phyloP scores from a whole-genome alignment of 805 yeast species.

The Hanseniaspora pseudoguilliermondii region DNA sequence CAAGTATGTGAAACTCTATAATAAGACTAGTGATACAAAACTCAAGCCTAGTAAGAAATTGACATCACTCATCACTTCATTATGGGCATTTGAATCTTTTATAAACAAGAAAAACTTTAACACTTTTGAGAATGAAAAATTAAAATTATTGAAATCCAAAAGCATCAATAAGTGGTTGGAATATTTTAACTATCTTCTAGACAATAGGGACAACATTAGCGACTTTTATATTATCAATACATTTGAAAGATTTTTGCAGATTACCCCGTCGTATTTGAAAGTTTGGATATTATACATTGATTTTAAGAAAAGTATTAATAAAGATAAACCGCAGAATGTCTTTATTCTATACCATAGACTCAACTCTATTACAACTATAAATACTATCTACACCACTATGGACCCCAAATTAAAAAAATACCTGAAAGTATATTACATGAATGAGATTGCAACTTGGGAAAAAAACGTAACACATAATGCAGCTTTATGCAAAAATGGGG shows the following conservation, averaged over 20 bases:
- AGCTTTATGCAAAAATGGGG: background rate
- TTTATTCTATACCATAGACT: background rate
- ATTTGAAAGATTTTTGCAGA: slow-evolving; percentile 7
- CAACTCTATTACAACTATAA: background rate
- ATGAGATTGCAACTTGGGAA: background rate
- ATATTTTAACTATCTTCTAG: background rate
- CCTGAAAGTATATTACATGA: background rate
- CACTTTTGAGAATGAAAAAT: background rate
- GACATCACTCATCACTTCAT: background rate
- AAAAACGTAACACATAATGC: background rate
- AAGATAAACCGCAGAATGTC: background rate
- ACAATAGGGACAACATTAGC: background rate
- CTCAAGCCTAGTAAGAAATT: background rate
- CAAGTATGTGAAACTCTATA: slow-evolving; percentile 1
- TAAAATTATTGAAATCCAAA: background rate
- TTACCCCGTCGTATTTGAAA: background rate
- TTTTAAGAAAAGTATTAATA: background rate
- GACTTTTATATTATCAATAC: background rate
- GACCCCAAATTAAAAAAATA: background rate
- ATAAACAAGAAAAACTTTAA: background rate
- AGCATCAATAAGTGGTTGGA: background rate
- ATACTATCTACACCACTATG: background rate
- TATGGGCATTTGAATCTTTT: slow-evolving; percentile 5
- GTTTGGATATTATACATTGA: slow-evolving; percentile 6
- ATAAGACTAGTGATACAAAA: background rate